phyloP scores from a whole-genome alignment of 192 early-diverging fungal species.

The Coemansia sp. region DNA sequence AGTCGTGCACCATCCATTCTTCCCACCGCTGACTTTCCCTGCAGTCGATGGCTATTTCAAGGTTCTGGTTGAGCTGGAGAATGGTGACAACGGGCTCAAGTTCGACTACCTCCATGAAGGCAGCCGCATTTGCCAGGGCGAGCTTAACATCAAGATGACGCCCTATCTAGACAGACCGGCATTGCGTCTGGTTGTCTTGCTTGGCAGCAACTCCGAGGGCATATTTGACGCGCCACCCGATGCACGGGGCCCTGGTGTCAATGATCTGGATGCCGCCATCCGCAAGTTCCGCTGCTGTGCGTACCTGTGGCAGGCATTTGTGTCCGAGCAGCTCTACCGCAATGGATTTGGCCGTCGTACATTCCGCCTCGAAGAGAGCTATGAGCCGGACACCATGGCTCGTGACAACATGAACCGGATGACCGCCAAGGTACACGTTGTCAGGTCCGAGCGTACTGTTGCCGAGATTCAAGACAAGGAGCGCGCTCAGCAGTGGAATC shows the following conservation, averaged over 20 bases:
- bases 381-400: slow-evolving; percentile 53
- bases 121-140: slow-evolving; percentile 6
- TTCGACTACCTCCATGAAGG: slow-evolving; percentile 47
- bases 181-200: slow-evolving; percentile 54
- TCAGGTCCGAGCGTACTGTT: slow-evolving; percentile 48
- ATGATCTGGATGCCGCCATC: slow-evolving; percentile 51
- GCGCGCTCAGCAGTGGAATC: slow-evolving; percentile 57
- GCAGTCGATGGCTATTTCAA: slow-evolving; percentile 59
- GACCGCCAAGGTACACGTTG: slow-evolving; percentile 56
- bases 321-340: slow-evolving; percentile 65
- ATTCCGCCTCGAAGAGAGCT: slow-evolving; percentile 60
- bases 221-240: slow-evolving; percentile 61
- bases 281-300: slow-evolving; percentile 59
- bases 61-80: slow-evolving; percentile 56
- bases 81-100: slow-evolving; percentile 53
- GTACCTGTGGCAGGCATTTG: slow-evolving; percentile 73
- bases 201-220: slow-evolving; percentile 56
- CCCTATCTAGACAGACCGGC: slow-evolving; percentile 57
- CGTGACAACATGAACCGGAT: slow-evolving; percentile 44
- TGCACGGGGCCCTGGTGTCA: slow-evolving; percentile 35
- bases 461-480: slow-evolving; percentile 57
- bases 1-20: slow-evolving; percentile 46
- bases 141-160: slow-evolving; percentile 50
- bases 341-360: slow-evolving; percentile 66
- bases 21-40: slow-evolving; percentile 53